Evolutionary conservation across 2,329 filamentous ascomycete genomes (phyloP).

Genomic region (Paecilomyces fulvus): DNA sequence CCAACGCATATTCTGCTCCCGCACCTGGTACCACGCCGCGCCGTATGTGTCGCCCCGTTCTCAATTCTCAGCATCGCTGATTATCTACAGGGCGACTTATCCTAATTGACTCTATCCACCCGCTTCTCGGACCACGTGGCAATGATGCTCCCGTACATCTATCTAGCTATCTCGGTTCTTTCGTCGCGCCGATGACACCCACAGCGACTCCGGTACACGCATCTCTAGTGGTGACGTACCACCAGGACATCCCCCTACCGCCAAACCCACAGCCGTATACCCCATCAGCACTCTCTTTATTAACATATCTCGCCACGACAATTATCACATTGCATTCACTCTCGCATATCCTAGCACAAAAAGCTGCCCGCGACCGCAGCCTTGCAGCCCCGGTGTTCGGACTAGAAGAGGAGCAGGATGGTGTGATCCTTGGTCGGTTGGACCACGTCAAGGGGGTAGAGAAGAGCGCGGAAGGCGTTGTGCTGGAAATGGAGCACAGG

Average conservation of each 20-base stretch:
- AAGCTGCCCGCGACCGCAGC: conserved; percentile 68
- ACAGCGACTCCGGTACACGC: conserved; percentile 33
- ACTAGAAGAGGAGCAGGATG: conserved; percentile 67
- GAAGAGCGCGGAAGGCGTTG: conserved; percentile 49
- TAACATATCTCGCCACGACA: conserved; percentile 82
- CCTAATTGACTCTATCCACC: conserved; percentile 71
- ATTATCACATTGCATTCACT: conserved; percentile 68
- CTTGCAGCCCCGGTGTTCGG: conserved; percentile 70
- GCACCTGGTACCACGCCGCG: conserved; percentile 13
- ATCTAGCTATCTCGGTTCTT: conserved; percentile 60
- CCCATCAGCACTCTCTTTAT: conserved; percentile 61
- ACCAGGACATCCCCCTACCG: conserved; percentile 63
- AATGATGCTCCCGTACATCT: conserved; percentile 48
- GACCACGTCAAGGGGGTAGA: conserved; percentile 23
- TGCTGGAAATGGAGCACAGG: conserved; percentile 78
- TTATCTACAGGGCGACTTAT: conserved; percentile 57
- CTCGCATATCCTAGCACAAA: conserved; percentile 63
- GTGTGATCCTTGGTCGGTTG: conserved; percentile 60
- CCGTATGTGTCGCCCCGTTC: conserved; percentile 15
- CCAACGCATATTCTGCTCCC: conserved; percentile 26
- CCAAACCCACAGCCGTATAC: conserved; percentile 34
- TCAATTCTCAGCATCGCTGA: conserved; percentile 4
- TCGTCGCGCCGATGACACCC: conserved; percentile 48
- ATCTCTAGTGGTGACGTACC: conserved; percentile 72
- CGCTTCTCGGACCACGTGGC: conserved; percentile 39